A percentile compares a stretch with the other conserved stretches of the same genome.
These are phyloP conservation scores for Phlyctochytrium bullatum DNA, from an alignment of 192 early-diverging fungal species.

Conservation along the genomic window DNA sequence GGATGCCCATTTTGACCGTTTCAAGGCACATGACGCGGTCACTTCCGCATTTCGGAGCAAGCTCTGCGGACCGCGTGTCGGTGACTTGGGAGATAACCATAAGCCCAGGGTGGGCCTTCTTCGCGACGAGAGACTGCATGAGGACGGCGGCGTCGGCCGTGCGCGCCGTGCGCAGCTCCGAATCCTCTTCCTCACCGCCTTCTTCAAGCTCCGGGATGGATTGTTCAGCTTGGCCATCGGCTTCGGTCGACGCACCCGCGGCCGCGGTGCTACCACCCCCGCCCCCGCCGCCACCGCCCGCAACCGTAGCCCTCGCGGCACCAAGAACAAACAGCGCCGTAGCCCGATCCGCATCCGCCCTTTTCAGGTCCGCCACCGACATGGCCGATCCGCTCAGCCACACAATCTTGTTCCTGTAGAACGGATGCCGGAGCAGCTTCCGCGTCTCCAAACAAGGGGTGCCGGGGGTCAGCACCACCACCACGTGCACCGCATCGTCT, in stretches of 20 bases:
- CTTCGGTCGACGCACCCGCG: slow-evolving; percentile 1
- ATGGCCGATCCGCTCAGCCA: slow-evolving; percentile 46
- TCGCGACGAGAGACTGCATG: slow-evolving; percentile 46
- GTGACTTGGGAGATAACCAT: slow-evolving; percentile 48
- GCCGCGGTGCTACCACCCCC: too few species aligned
- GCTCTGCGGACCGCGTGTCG: slow-evolving; percentile 44
- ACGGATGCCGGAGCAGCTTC: slow-evolving; percentile 46
- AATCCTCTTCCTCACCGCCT: slow-evolving; percentile 30
- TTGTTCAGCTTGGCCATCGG: too few species aligned
- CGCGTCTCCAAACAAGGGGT: slow-evolving; percentile 37
- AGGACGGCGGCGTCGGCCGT: slow-evolving; percentile 45
- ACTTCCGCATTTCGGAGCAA: slow-evolving; percentile 43
- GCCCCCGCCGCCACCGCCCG: too few species aligned
- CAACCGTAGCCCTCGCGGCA: too few species aligned
- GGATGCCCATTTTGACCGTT: slow-evolving; percentile 46
- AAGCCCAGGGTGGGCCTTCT: slow-evolving; percentile 44
- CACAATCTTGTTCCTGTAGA: slow-evolving; percentile 36
- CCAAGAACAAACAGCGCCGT: slow-evolving; percentile 52
- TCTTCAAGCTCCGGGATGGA: too few species aligned
- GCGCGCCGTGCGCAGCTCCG: slow-evolving; percentile 37
- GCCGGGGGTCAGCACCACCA: slow-evolving; percentile 39
- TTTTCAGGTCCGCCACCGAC: slow-evolving; percentile 32
- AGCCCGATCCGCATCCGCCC: slow-evolving; percentile 37
- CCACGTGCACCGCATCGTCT: slow-evolving; percentile 29
- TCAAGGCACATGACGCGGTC: slow-evolving; percentile 51